A percentile compares a stretch with the other conserved stretches of the same genome.
Conservation (phyloP, 225 moss, liverwort and hornwort species). For the Bryoerythrophyllum caledonicum region DNA sequence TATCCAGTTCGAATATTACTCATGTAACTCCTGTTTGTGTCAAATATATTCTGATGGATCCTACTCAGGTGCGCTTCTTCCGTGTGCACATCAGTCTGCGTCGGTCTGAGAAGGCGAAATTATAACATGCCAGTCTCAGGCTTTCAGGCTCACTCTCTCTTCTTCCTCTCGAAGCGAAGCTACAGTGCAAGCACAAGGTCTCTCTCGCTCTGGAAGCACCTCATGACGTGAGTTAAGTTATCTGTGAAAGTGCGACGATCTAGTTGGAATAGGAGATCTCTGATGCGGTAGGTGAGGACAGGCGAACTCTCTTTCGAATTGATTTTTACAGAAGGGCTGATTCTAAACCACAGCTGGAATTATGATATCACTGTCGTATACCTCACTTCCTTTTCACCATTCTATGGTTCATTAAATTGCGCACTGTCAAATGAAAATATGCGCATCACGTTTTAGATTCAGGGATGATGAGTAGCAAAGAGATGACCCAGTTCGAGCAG, state of each 20-base stretch:
- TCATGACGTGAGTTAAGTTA: too few relatives aligned
- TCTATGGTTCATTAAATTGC: not conserved
- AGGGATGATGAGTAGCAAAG: too few relatives aligned
- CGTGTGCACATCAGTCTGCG: not conserved
- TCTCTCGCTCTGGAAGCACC: not conserved
- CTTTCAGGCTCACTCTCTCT: not conserved
- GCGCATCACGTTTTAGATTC: not conserved
- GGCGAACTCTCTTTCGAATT: not conserved
- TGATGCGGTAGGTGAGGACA: not conserved
- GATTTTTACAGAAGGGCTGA: not conserved
- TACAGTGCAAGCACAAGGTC: not conserved
- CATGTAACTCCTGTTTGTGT: not conserved
- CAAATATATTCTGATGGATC: constrained; percentile 10
- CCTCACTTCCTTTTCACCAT: not conserved
- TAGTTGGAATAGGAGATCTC: not conserved
- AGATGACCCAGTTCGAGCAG: too few relatives aligned
- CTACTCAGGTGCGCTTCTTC: not conserved
- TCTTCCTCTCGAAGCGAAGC: not conserved
- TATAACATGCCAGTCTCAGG: not conserved
- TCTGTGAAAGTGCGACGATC: too few relatives aligned
- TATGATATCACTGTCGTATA: too few relatives aligned
- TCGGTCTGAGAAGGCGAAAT: not conserved
- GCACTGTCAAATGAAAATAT: not conserved
- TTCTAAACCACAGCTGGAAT: not conserved
- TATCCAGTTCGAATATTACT: not conserved